Evolutionary conservation across 257 asterid species (phyloP), one percentile per base, ranked within the genome.

Genomic region (Nicotiana tabacum): DNA sequence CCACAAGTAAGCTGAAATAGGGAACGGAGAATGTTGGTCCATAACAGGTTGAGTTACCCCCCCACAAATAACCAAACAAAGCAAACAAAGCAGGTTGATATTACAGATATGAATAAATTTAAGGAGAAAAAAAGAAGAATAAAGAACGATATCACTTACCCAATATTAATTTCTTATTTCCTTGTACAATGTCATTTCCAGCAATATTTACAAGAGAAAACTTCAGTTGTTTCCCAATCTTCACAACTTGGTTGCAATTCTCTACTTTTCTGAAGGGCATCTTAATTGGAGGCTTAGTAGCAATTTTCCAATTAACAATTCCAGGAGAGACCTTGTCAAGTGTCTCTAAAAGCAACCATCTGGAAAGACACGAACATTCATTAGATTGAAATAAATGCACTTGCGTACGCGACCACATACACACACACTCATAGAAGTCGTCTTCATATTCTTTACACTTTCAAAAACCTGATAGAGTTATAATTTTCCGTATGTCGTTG

Each of bases 191-290:
- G 90, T 93, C 99, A 78, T 94, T 93, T 84, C 99, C 98, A 85
- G 98, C 98, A 60, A 96, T 85, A 84, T 94, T 96, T 78, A 96
- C 99, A 6, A 96, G 96, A 82, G 99, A 96, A 86, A 96, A 94
- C 89, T 93, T 96, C 90, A 94, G 87, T 76, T 94, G 98, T 86
- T 91, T 93, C 87, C 99, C 99, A 6, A 96, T 91, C 89, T 92
- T 94, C 90, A 96, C 91, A 74, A 96, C 99, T 90, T 94, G 99
- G 88, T 96, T 96, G 91, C 98, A 95, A 69, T 95, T 95, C 88
- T 95, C 98, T 78, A 95, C 98, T 92, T 95, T 93, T 80, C 93
- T 89, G 88, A 95, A 95, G 61, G 98, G 99, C 99, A 92, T 92
- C 86, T 93, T 91, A 64, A 96, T 94, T 78, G 99, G 99, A 84